Percentiles rank a stretch among this genome's conserved stretches.
Evolutionary conservation across 2,329 filamentous ascomycete species (phyloP).

Genomic region (Cercospora beticola): DNA sequence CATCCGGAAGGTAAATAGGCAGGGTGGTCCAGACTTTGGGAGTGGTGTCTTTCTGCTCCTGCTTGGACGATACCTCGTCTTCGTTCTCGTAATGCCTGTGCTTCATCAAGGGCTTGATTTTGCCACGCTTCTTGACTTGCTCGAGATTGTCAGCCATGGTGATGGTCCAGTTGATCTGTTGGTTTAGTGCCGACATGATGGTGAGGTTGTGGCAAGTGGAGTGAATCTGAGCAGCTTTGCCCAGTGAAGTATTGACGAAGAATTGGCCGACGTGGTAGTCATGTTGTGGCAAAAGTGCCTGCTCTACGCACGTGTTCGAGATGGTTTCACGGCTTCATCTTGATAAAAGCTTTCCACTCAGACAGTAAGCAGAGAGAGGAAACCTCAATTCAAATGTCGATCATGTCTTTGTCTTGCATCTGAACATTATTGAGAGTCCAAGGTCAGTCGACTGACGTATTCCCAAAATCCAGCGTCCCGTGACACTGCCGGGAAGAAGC

Average conservation of each 20-base stretch:
- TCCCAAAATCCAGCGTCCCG: not conserved
- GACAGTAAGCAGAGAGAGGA: not conserved
- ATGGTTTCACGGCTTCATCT: not conserved
- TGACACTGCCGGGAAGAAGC: not conserved
- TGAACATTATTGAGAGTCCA: not conserved
- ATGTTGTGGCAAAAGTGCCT: not conserved
- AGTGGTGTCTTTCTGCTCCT: slow-evolving; percentile 1
- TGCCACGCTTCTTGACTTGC: slow-evolving; percentile 24
- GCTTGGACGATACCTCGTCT: slow-evolving; percentile 5
- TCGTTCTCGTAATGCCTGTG: slow-evolving; percentile 11
- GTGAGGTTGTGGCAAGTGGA: not conserved
- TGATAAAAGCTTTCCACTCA: not conserved
- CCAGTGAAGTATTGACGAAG: not conserved
- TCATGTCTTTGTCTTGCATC: not conserved
- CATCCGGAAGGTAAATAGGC: slow-evolving; percentile 52
- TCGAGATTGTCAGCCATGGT: slow-evolving; percentile 40
- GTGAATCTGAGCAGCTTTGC: not conserved
- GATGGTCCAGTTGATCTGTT: slow-evolving; percentile 39
- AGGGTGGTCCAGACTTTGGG: slow-evolving; percentile 25
- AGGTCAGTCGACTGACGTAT: not conserved
- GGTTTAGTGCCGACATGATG: slow-evolving; percentile 37
- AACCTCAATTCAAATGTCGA: not conserved
- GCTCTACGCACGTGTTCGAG: not conserved
- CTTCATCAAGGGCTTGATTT: slow-evolving; percentile 13
- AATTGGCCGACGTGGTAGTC: slow-evolving; percentile 4